Conservation (phyloP, 2,329 filamentous ascomycete genomes). For the Alternaria alternata region DNA sequence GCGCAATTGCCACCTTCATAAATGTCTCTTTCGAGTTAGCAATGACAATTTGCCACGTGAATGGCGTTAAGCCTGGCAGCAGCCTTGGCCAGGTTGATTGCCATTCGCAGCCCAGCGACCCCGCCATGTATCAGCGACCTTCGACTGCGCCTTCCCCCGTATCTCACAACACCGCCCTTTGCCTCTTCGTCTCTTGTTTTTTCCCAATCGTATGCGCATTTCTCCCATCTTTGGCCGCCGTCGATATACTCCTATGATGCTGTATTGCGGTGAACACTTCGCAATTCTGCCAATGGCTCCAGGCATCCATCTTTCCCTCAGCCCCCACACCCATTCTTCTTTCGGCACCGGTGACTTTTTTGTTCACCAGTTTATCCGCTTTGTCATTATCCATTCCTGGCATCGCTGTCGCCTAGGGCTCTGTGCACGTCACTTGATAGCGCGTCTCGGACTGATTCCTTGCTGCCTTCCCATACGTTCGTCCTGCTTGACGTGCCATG, state of each 20-base stretch:
- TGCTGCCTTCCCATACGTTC: conserved; percentile 26
- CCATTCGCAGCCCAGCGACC: conserved; percentile 4
- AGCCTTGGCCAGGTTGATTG: conserved; percentile 6
- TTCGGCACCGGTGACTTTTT: conserved; percentile 37
- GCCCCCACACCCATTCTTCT: conserved; percentile 33
- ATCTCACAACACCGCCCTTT: conserved; percentile 17
- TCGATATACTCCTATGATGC: conserved; percentile 2
- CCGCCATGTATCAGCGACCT: conserved; percentile 16
- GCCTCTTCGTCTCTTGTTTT: conserved; percentile 12
- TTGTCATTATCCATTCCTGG: conserved; percentile 18
- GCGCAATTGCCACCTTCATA: background rate
- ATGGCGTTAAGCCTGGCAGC: conserved; percentile 19
- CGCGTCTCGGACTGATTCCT: conserved; percentile 22
- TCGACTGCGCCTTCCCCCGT: conserved; percentile 18
- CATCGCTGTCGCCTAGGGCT: conserved; percentile 28
- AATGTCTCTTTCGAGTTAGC: background rate
- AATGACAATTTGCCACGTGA: conserved; percentile 3
- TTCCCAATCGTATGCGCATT: background rate
- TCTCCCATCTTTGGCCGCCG: conserved; percentile 5
- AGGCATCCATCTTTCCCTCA: conserved; percentile 21
- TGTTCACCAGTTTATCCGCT: conserved; percentile 22
- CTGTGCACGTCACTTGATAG: conserved; percentile 24
- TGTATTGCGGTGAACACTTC: conserved; percentile 3
- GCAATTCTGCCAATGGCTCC: conserved; percentile 11
- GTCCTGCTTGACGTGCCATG: conserved; percentile 37